phyloP scores from a whole-genome alignment of 1,284 basidiomycete species.

The Heterobasidion occidentale region DNA sequence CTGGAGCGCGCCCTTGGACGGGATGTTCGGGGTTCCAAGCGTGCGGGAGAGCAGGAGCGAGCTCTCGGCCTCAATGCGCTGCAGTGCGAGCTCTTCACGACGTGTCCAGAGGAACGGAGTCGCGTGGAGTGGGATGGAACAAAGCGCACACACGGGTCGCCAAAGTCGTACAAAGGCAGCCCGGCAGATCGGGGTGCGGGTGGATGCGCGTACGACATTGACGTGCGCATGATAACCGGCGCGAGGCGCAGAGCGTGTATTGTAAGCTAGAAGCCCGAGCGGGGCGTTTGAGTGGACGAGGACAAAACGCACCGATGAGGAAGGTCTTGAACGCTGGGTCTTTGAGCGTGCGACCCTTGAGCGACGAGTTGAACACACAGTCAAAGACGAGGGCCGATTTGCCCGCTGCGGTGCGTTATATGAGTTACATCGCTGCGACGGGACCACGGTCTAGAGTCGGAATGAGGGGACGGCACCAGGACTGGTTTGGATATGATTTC shows the following conservation, averaged over 20 bases:
- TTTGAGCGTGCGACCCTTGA: constrained; percentile 48
- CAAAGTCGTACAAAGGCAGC: no score
- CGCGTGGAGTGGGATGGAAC: not conserved
- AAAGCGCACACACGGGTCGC: constrained; percentile 4
- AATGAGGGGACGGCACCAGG: not conserved
- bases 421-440: not conserved
- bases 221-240: not conserved
- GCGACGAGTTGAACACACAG: constrained; percentile 49
- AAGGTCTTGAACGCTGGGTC: constrained; percentile 62
- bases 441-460: not conserved
- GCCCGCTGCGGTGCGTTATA: constrained; percentile 38
- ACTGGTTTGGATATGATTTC: not conserved
- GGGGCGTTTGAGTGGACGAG: not conserved
- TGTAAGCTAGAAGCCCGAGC: no score
- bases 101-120: not conserved
- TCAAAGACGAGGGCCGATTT: constrained; percentile 64
- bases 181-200: not conserved
- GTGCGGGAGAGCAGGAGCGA: constrained; percentile 50
- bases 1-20: constrained; percentile 53
- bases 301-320: constrained; percentile 44
- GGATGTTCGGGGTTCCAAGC: constrained; percentile 62
- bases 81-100: constrained; percentile 51
- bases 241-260: not conserved
- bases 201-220: not conserved
- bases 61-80: constrained; percentile 56